These are phyloP conservation scores for Nakataea oryzae DNA, from an alignment of 2,329 filamentous ascomycete genomes.

Conservation along the genomic window DNA sequence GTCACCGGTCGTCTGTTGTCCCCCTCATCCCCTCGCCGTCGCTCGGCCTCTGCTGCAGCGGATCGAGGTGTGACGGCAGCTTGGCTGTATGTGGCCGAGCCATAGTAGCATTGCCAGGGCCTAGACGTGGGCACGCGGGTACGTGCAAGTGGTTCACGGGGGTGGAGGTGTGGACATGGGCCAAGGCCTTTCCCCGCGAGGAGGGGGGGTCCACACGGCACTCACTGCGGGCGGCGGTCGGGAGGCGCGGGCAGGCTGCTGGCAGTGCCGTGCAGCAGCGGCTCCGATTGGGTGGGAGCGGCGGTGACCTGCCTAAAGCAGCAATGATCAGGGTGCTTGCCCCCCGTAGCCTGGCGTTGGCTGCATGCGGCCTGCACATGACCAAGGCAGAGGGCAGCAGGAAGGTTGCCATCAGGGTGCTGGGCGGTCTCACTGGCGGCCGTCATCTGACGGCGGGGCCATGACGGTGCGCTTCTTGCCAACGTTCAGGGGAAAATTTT, in stretches of 20 bases:
- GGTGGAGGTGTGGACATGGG: no score
- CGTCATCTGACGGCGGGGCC: background rate
- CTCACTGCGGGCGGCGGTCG: background rate
- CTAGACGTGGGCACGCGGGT: background rate
- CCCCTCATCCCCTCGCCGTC: background rate
- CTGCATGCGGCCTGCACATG: background rate
- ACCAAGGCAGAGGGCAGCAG: background rate
- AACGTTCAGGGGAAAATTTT: background rate
- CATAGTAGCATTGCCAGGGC: background rate
- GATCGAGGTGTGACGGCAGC: background rate
- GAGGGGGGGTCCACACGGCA: no score
- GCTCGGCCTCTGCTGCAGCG: background rate
- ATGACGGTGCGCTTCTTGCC: background rate
- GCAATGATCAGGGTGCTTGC: background rate
- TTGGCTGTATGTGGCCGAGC: background rate
- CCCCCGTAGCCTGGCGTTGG: background rate
- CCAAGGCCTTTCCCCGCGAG: no score
- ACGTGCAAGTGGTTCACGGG: background rate
- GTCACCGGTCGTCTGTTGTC: background rate
- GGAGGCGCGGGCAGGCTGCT: background rate
- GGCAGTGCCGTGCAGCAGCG: background rate
- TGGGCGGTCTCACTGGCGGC: background rate
- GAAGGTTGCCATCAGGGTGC: background rate
- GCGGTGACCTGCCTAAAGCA: conserved; percentile 15
- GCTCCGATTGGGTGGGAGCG: conserved; percentile 12